Percentiles rank a stretch among this genome's conserved stretches.
phyloP scores from a whole-genome alignment of 164 flowering plant genomes.

The Annona cherimola region DNA sequence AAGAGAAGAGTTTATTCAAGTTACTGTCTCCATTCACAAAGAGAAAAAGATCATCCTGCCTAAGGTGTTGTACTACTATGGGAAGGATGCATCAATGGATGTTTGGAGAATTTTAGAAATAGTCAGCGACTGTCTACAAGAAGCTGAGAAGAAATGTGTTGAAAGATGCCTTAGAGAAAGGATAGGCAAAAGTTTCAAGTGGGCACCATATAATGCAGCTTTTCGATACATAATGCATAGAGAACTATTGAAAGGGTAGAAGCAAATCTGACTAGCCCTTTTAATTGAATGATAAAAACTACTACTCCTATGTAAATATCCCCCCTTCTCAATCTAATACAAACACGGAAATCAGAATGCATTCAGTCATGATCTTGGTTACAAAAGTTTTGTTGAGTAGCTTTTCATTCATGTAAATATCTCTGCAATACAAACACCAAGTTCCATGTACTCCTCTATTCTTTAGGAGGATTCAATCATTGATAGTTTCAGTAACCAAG shows the following conservation, averaged over 20 bases:
- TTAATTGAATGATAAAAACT: neutral
- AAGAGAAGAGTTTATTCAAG: constrained; percentile 43
- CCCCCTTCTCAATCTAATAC: neutral
- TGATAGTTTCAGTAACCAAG: too few relatives aligned
- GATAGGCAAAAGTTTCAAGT: constrained; percentile 35
- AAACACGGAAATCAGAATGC: neutral
- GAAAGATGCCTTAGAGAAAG: constrained; percentile 29
- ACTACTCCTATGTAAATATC: neutral
- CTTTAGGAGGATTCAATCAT: too few relatives aligned
- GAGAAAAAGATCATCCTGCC: constrained; percentile 51
- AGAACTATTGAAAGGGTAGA: constrained; percentile 24
- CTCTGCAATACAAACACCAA: too few relatives aligned
- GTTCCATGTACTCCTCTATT: too few relatives aligned
- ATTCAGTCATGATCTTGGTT: too few relatives aligned
- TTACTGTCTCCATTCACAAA: constrained; percentile 31
- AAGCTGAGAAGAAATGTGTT: constrained; percentile 34
- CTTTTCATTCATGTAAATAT: too few relatives aligned
- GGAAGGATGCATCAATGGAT: constrained; percentile 45
- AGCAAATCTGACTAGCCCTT: constrained; percentile 5
- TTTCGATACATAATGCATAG: constrained; percentile 51
- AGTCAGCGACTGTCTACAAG: constrained; percentile 28
- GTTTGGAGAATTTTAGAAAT: constrained; percentile 33
- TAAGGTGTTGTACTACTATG: constrained; percentile 38
- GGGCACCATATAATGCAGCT: constrained; percentile 42
- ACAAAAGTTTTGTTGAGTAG: too few relatives aligned